A percentile compares a stretch with the other conserved stretches of the same genome.
Evolutionary conservation across 208 protist genomes (phyloP).

Genomic region (Leptomonas seymouri): DNA sequence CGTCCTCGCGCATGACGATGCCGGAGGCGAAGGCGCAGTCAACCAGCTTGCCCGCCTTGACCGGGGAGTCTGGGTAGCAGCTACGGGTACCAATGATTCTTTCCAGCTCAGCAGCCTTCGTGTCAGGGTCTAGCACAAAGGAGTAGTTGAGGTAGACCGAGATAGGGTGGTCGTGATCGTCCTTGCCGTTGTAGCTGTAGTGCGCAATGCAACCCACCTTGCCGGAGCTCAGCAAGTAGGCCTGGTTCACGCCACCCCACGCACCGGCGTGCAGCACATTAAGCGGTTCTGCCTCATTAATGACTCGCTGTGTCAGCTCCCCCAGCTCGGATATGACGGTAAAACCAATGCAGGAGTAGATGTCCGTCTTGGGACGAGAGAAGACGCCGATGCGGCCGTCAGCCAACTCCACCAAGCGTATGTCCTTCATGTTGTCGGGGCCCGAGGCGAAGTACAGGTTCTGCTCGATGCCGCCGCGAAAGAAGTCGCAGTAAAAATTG

Average conservation of each 20-base stretch:
- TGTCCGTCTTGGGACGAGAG: constrained; percentile 56
- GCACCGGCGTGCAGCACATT: constrained; percentile 60
- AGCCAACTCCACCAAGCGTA: constrained; percentile 47
- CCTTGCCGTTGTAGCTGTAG: constrained; percentile 68
- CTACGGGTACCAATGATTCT: constrained; percentile 59
- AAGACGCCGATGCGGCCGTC: constrained; percentile 65
- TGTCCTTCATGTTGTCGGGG: constrained; percentile 66
- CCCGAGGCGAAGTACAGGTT: constrained; percentile 53
- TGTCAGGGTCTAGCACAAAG: constrained; percentile 65
- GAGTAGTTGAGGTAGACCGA: constrained; percentile 68
- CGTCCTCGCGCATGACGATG: constrained; percentile 67
- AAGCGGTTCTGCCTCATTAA: constrained; percentile 52
- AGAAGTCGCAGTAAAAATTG: constrained; percentile 66
- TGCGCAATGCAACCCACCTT: constrained; percentile 74
- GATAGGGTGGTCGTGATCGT: constrained; percentile 34
- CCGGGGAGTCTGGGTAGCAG: constrained; percentile 59
- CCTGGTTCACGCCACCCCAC: constrained; percentile 73
- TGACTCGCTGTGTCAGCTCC: constrained; percentile 44
- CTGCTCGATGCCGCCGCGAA: constrained; percentile 45
- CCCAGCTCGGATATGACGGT: constrained; percentile 56
- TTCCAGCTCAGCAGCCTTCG: constrained; percentile 35
- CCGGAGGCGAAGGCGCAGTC: constrained; percentile 69
- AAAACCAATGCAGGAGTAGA: constrained; percentile 60
- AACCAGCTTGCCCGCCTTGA: constrained; percentile 48
- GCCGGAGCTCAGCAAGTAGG: constrained; percentile 54